Evolutionary conservation across 192 early-diverging fungal genomes (phyloP).

Genomic region (Bifiguratus adelaidae): DNA sequence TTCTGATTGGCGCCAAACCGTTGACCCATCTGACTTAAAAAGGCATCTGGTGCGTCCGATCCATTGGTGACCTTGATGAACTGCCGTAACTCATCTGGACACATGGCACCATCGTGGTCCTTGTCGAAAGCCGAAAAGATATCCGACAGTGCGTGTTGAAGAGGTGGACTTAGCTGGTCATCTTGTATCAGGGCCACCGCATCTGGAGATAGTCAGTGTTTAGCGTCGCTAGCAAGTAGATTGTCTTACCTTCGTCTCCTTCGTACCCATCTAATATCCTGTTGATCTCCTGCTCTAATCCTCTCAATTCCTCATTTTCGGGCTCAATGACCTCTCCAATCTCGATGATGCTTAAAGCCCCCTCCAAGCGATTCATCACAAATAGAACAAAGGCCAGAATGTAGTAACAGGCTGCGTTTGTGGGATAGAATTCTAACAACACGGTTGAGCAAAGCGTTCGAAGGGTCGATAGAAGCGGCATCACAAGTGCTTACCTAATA

Average conservation of each 20-base stretch:
- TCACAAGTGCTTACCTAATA: conserved; percentile 23
- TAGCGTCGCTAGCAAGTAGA: too few species aligned
- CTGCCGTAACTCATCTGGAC: conserved; percentile 23
- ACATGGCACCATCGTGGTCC: conserved; percentile 31
- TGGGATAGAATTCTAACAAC: conserved; percentile 30
- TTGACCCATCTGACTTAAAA: conserved; percentile 40
- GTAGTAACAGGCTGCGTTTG: conserved; percentile 41
- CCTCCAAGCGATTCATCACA: conserved; percentile 38
- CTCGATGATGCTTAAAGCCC: conserved; percentile 31
- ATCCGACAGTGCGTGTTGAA: conserved; percentile 21
- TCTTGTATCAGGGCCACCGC: conserved; percentile 22
- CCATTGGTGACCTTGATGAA: conserved; percentile 41
- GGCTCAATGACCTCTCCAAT: conserved; percentile 39
- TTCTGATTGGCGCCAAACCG: conserved; percentile 30
- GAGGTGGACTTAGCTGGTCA: conserved; percentile 18
- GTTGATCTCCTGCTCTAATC: conserved; percentile 34
- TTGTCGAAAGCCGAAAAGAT: conserved; percentile 37
- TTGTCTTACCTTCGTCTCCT: conserved; percentile 7
- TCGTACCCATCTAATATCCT: conserved; percentile 31
- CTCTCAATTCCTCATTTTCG: conserved; percentile 30
- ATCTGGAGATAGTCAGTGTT: conserved; percentile 12
- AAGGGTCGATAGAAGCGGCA: background rate
- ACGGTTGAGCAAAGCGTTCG: background rate
- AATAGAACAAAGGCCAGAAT: conserved; percentile 37
- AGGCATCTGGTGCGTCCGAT: conserved; percentile 30